Base-by-base conservation (phyloP, 2,329 filamentous ascomycete genomes). In the Penicillium paneum region DNA sequence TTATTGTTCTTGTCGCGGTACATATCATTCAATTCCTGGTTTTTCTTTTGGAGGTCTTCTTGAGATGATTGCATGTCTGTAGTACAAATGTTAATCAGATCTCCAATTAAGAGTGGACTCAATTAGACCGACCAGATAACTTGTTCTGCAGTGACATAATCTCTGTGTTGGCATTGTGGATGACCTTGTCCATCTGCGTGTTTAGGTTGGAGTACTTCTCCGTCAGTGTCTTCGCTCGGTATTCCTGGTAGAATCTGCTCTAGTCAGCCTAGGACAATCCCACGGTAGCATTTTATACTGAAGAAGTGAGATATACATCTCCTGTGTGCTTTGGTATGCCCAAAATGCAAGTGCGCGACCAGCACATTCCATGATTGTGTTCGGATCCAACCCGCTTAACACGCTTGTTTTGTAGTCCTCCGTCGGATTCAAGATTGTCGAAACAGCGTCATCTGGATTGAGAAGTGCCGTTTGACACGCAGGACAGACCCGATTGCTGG, bases 371-470 rank as follows among this genome's bases (percentile, higher is more conserved):
- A 96, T 91, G 59, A 97, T 89, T 29, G 87, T 80, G 32, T 81
- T 86, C 0, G 93, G 93, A 56, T 85, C 89, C 1, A 97, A 76
- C 0, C 93, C 93, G 66, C 89, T 91, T 11, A 97, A 78, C 0
- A 95, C 83, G 56, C 87, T 92, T 0, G 89, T 91, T 72, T 96
- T 96, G 78, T 94, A 96, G 61, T 95, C 91, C 65, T 97, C 92
- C 0, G 85, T 86, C 0, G 91, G 91, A 56, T 87, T 89, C 38
- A 97, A 79, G 29, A 85, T 81, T 1, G 87, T 83, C 19, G 87
- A 78, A 10, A 89, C 84, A 4, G 86, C 89, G 74, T 95, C 90
- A 63, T 95, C 88, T 0, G 84, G 84, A 58, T 87, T 88, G 8
- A 77, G 75, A 2, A 97, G 80, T 8, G 79, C 79, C 2, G 84